Base-by-base conservation (phyloP, 768 basidiomycete genomes). In the Phylloporus scabripes region DNA sequence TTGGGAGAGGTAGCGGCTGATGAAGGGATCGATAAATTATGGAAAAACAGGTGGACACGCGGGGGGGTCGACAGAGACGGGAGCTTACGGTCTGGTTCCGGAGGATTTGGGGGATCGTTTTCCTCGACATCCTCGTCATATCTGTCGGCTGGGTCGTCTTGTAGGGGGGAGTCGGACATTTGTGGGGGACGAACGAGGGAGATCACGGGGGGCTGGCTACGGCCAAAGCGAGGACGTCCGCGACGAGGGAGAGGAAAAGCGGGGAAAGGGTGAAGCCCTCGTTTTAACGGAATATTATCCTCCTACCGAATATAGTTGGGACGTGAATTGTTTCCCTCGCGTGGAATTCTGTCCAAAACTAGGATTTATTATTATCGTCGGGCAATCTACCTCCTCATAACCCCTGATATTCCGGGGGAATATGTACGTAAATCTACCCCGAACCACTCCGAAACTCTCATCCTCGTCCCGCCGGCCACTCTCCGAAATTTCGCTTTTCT, bases 261-360 rank as follows among this genome's bases (percentile, higher is more conserved):
- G 80, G 81, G 76, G 74, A 77, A 78, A 82, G 74, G 73, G 72
- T 75, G 70, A 70, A 70, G 72, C 71, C 69, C 78, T 78, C 78
- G 80, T 81, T 86, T 87, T 87, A 85, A 81, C 80, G 78, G 60
- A 81, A 78, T 76, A 72, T 63, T 76, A 78, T 74, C 72, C 74
- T 72, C 74, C 76, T 78, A 73, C 81, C 81, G 79, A 76, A 81
- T 81, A 72, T 82, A 81, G 81, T 76, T 76, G 74, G 70, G 70
- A 73, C 73, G 70, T 76, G 75, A 68, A 66, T 81, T 82, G 75
- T 83, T 82, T 76, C 73, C 67, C 75, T 80, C 77, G 81, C 78
- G 77, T 81, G 78, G 73, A 78, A 73, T 76, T 74, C 64, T 61
- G 62, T 60, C 75, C 72, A 78, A 79, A 77, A 70, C 67, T 63